Conservation (phyloP, 768 basidiomycete species). For the Gloeopeniophorella convolvens region DNA sequence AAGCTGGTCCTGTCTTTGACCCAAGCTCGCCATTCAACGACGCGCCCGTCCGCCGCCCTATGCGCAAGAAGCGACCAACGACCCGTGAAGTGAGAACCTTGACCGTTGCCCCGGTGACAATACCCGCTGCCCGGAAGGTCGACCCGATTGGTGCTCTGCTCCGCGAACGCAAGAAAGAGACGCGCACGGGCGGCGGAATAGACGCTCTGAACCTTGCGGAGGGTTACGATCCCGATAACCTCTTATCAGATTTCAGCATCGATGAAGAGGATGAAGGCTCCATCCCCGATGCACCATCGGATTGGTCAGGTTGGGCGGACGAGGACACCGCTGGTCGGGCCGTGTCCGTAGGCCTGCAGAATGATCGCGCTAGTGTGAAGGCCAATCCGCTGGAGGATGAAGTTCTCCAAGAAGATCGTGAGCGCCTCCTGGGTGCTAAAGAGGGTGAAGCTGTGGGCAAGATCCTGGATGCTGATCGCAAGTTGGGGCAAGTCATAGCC, state of each 20-base stretch:
- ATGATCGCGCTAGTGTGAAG: conserved; percentile 1
- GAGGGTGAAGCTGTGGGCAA: conserved; percentile 28
- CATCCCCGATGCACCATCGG: neutral
- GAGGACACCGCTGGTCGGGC: conserved; percentile 9
- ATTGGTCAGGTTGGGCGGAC: conserved; percentile 7
- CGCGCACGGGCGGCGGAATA: conserved; percentile 12
- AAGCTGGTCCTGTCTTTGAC: neutral
- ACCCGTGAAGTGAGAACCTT: neutral
- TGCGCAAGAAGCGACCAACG: neutral
- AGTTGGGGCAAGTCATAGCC: conserved; percentile 1
- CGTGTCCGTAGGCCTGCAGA: neutral
- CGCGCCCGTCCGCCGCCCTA: neutral
- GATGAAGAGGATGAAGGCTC: conserved; percentile 13
- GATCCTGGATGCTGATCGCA: conserved; percentile 24
- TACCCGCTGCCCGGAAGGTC: neutral
- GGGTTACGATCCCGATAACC: conserved; percentile 8
- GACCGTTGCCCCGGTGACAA: neutral
- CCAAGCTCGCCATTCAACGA: neutral
- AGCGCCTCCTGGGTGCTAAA: conserved; percentile 27
- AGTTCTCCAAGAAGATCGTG: conserved; percentile 21
- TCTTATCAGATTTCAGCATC: conserved; percentile 9
- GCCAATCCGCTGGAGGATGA: conserved; percentile 19
- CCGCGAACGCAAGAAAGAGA: conserved; percentile 15
- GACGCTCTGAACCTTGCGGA: conserved; percentile 17
- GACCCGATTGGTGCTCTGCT: conserved; percentile 18